phyloP scores from a whole-genome alignment of 768 basidiomycete genomes.

The Calocera viscosa region DNA sequence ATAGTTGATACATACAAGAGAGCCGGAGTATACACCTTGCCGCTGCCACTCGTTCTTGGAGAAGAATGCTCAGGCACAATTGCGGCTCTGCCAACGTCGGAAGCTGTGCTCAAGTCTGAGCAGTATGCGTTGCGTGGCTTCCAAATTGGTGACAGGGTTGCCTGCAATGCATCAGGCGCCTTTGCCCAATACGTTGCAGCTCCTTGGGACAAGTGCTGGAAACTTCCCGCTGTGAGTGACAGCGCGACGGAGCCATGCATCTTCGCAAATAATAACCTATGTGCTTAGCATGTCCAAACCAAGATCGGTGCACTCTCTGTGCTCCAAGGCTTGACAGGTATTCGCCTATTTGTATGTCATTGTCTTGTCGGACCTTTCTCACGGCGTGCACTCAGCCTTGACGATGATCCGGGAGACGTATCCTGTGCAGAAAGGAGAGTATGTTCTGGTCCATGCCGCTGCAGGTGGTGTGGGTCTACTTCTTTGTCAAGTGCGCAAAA shows the following conservation, averaged over 20 bases:
- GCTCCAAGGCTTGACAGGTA: constrained; percentile 60
- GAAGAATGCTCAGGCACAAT: constrained; percentile 69
- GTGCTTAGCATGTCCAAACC: constrained; percentile 33
- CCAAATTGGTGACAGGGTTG: constrained; percentile 58
- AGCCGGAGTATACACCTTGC: constrained; percentile 33
- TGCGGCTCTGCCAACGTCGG: constrained; percentile 58
- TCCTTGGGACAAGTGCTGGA: constrained; percentile 47
- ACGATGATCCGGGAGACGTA: constrained; percentile 77
- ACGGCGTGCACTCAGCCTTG: constrained; percentile 29
- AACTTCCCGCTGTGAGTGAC: constrained; percentile 40
- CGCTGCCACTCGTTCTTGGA: constrained; percentile 60
- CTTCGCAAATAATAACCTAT: background rate
- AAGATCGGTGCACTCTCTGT: constrained; percentile 52
- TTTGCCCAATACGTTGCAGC: constrained; percentile 64
- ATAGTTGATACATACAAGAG: constrained; percentile 64
- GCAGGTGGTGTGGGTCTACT: constrained; percentile 69
- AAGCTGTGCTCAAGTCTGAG: constrained; percentile 43
- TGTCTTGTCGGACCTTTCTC: background rate
- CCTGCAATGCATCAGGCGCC: constrained; percentile 19
- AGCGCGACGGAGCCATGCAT: background rate
- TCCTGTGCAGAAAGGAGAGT: constrained; percentile 64
- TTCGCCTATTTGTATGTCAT: background rate
- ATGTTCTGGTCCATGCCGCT: constrained; percentile 75
- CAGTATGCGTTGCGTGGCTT: constrained; percentile 53
- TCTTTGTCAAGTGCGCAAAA: constrained; percentile 27